Conservation (phyloP, 345 rosid species). For the Carallia brachiata region DNA sequence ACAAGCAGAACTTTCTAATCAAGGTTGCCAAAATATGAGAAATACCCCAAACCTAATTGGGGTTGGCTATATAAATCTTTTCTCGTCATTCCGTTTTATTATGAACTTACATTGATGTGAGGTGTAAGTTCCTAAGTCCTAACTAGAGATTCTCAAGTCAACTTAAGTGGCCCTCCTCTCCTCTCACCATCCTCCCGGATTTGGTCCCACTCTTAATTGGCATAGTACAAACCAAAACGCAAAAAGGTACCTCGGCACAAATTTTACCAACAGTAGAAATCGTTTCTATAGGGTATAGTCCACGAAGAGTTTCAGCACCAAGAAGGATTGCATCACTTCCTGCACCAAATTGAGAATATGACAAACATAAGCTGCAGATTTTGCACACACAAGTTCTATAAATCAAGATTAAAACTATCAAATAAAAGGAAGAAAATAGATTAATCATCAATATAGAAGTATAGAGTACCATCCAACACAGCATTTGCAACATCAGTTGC, state of each 20-base stretch:
- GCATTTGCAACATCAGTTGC: slow-evolving; percentile 99
- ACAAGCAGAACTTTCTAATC: no score
- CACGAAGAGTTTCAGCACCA: slow-evolving; percentile 95
- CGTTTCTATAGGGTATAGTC: slow-evolving; percentile 87
- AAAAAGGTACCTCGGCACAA: slow-evolving; percentile 72
- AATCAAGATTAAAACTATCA: neutral
- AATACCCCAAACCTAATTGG: no score
- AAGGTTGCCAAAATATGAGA: no score
- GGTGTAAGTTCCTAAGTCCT: no score
- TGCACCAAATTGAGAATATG: slow-evolving; percentile 21
- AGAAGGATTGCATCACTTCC: slow-evolving; percentile 98
- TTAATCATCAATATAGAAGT: neutral
- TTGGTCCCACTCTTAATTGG: no score
- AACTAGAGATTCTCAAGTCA: no score
- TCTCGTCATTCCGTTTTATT: no score
- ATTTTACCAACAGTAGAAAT: slow-evolving; percentile 83
- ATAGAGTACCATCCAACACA: slow-evolving; percentile 72
- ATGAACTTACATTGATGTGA: no score
- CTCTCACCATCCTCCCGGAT: no score
- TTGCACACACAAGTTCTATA: neutral
- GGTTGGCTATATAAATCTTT: no score
- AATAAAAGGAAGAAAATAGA: neutral
- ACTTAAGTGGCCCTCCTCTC: no score
- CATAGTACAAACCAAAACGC: neutral
- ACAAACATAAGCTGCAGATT: neutral